Evolutionary conservation across 139 green algal species (phyloP).

Genomic region (Chlamydomonas schloesseri): DNA sequence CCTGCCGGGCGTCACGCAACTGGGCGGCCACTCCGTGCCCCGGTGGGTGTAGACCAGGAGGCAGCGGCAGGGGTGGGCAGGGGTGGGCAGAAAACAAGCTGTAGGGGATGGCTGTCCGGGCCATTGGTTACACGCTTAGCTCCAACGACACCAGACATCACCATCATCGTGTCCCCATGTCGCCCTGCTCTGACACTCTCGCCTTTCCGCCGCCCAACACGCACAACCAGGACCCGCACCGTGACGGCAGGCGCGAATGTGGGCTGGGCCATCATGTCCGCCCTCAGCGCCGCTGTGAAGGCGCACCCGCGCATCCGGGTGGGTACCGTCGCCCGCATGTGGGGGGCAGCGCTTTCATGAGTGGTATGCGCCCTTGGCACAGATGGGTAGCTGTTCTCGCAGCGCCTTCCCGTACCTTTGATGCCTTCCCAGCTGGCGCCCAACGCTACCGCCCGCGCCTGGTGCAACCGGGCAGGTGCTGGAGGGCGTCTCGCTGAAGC

Average conservation of each 20-base stretch:
- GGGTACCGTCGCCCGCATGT: neutral
- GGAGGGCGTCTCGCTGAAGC: slow-evolving; percentile 29
- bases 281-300: slow-evolving; percentile 39
- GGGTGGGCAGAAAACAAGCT: neutral
- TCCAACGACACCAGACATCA: no score
- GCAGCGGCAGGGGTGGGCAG: neutral
- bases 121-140: no score
- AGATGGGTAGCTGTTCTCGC: no score
- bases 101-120: neutral
- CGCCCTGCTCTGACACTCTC: no score
- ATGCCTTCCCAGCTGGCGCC: no score
- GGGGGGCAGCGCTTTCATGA: no score
- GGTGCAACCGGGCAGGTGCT: neutral
- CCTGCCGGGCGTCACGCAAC: slow-evolving; percentile 60
- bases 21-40: slow-evolving; percentile 70
- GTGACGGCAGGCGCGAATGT: slow-evolving; percentile 64
- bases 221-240: slow-evolving; percentile 39
- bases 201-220: no score
- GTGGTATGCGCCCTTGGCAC: no score
- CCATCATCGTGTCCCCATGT: no score
- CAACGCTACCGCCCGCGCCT: no score
- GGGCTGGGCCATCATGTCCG: slow-evolving; percentile 70
- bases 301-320: slow-evolving; percentile 23
- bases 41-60: neutral
- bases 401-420: no score